phyloP scores from a whole-genome alignment of 2,329 filamentous ascomycete genomes.

The Phialocephala sp. region DNA sequence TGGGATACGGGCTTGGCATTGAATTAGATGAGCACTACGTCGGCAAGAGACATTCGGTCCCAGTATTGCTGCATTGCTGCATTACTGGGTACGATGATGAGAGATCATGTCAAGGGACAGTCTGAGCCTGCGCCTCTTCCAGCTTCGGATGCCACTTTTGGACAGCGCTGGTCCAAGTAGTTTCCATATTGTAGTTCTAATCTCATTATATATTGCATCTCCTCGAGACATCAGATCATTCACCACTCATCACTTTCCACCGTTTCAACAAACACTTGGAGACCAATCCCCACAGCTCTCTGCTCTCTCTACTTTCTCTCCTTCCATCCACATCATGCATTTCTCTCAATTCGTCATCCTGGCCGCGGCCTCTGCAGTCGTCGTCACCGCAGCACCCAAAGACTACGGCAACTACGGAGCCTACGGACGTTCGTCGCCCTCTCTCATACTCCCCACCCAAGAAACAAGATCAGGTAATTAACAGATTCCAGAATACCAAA shows the following conservation, averaged over 20 bases:
- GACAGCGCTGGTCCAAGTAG: background rate
- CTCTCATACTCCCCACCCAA: background rate
- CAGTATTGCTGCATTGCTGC: background rate
- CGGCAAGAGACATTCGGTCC: background rate
- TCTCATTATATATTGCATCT: constrained; percentile 3
- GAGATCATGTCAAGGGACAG: background rate
- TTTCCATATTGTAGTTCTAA: background rate
- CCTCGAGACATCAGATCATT: background rate
- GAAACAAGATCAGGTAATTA: background rate
- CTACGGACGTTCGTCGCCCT: constrained; percentile 11
- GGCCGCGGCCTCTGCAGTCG: constrained; percentile 27
- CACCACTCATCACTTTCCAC: constrained; percentile 7
- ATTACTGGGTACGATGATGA: background rate
- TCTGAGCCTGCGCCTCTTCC: background rate
- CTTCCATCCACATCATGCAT: constrained; percentile 22
- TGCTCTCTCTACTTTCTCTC: background rate
- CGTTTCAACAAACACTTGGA: background rate
- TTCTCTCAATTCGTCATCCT: constrained; percentile 26
- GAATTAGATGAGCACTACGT: background rate
- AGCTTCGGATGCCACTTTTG: background rate
- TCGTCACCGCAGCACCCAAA: constrained; percentile 24
- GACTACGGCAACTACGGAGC: constrained; percentile 29
- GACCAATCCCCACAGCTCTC: constrained; percentile 11
- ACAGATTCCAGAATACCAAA: constrained; percentile 12
- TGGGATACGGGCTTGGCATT: constrained; percentile 3